Evolutionary conservation across 2,329 filamentous ascomycete species (phyloP).

Genomic region (Pleurostoma richardsiae): DNA sequence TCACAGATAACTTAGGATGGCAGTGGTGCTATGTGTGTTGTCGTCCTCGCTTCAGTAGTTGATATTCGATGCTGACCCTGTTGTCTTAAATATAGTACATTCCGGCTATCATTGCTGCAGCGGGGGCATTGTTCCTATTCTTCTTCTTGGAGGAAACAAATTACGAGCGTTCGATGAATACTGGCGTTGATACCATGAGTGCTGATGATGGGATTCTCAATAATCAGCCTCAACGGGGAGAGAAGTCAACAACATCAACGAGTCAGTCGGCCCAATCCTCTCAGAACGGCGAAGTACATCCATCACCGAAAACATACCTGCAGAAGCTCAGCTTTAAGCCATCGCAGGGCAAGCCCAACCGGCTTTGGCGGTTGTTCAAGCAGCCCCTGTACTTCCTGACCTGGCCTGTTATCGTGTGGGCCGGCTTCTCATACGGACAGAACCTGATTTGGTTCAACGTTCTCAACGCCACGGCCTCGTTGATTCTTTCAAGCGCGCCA

Average conservation of each 20-base stretch:
- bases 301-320: slow-evolving; percentile 29
- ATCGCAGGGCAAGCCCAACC: no score
- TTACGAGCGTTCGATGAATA: slow-evolving; percentile 35
- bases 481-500: slow-evolving; percentile 27
- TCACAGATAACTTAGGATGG: slow-evolving; percentile 33
- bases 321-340: slow-evolving; percentile 32
- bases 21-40: slow-evolving; percentile 29
- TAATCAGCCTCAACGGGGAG: no score
- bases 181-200: not conserved
- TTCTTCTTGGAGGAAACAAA: slow-evolving; percentile 57
- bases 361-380: not conserved
- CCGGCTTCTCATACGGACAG: slow-evolving; percentile 30
- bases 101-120: no score
- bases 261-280: no score
- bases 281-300: not conserved
- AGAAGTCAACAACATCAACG: no score
- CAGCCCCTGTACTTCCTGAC: not conserved
- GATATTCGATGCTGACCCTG: no score
- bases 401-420: not conserved
- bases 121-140: slow-evolving; percentile 28
- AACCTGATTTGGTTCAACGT: slow-evolving; percentile 38
- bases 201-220: not conserved
- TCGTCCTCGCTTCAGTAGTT: slow-evolving; percentile 13
- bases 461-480: slow-evolving; percentile 35
- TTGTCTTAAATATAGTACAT: no score